These are phyloP conservation scores for Pseudogymnoascus sp. DNA, from an alignment of 2,329 filamentous ascomycete genomes.

Conservation along the genomic window DNA sequence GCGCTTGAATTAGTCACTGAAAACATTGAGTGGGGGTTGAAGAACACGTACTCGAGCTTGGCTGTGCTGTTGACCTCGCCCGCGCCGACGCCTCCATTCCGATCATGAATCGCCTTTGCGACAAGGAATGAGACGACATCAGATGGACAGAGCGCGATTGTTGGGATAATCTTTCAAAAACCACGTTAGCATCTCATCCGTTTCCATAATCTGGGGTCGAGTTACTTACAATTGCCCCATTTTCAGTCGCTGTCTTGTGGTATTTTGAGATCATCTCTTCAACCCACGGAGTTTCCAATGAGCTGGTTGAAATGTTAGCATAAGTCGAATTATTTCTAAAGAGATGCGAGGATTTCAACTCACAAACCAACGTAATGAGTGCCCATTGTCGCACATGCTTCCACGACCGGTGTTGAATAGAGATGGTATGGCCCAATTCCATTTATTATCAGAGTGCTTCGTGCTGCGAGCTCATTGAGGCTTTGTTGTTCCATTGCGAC, in stretches of 20 bases:
- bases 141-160: conserved; percentile 9
- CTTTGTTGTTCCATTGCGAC: conserved; percentile 10
- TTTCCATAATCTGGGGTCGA: too few species aligned
- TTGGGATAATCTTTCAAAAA: conserved; percentile 11
- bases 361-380: conserved; percentile 61
- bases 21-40: background rate
- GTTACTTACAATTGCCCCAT: conserved; percentile 12
- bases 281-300: conserved; percentile 13
- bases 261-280: conserved; percentile 13
- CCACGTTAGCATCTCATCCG: background rate
- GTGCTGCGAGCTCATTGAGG: conserved; percentile 11
- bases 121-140: conserved; percentile 10
- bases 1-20: background rate
- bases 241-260: conserved; percentile 6
- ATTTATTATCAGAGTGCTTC: conserved; percentile 49
- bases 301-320: conserved; percentile 6
- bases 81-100: background rate
- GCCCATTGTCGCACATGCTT: conserved; percentile 54
- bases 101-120: background rate
- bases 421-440: conserved; percentile 55
- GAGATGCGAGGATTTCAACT: background rate
- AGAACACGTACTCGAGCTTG: conserved; percentile 9
- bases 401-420: conserved; percentile 56
- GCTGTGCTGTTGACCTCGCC: conserved; percentile 12
- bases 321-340: background rate